A percentile compares a stretch with the other conserved stretches of the same genome.
phyloP scores from a whole-genome alignment of 352 stramenopile genomes.

The Pythium graminicola region DNA sequence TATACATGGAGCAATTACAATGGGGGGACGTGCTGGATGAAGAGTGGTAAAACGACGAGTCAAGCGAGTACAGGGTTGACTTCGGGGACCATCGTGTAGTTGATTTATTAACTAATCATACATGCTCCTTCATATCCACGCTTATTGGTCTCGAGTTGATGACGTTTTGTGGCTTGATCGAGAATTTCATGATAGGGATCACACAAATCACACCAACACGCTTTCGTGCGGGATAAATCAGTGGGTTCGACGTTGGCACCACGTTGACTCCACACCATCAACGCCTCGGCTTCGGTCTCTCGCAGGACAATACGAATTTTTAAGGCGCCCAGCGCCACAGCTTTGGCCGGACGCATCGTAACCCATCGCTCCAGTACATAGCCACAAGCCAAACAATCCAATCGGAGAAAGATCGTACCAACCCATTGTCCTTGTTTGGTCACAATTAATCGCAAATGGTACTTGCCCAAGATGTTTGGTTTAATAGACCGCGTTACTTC shows the following conservation, averaged over 20 bases:
- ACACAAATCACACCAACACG: constrained; percentile 6
- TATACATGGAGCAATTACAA: constrained; percentile 23
- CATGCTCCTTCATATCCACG: too few relatives aligned
- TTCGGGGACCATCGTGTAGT: too few relatives aligned
- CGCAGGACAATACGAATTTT: background rate
- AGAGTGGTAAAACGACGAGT: too few relatives aligned
- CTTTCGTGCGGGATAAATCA: background rate
- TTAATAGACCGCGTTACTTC: background rate
- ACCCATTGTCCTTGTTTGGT: background rate
- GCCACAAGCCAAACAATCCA: constrained; percentile 1
- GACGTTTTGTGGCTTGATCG: background rate
- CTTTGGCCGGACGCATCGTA: background rate
- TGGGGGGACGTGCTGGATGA: constrained; percentile 28
- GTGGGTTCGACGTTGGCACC: background rate
- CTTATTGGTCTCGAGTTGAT: constrained; percentile 1
- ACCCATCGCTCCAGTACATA: constrained; percentile 4
- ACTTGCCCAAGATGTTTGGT: background rate
- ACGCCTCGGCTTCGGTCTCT: background rate
- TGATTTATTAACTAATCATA: too few relatives aligned
- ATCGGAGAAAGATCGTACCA: constrained; percentile 2
- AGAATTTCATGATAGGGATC: constrained; percentile 1
- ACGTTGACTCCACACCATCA: background rate
- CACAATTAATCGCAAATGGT: background rate
- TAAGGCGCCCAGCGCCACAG: background rate
- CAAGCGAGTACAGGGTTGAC: too few relatives aligned